Evolutionary conservation across 176 grass and related monocot genomes (phyloP).

Genomic region (Sorghum bicolor): Sorghum_bicolor_NCBIv3 NC_012879.2:5633501-5634000

Average conservation of each 20-base stretch:
- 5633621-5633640: background rate
- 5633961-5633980: too few species aligned
- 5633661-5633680: too few species aligned
- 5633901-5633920: constrained; percentile 37
- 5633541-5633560: background rate
- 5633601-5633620: background rate
- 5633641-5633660: background rate
- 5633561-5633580: background rate
- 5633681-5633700: too few species aligned
- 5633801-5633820: constrained; percentile 47
- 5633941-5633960: background rate
- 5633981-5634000: background rate
- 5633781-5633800: background rate
- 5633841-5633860: constrained; percentile 47
- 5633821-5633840: constrained; percentile 64
- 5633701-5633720: background rate
- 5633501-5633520: too few species aligned
- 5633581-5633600: background rate
- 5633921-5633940: constrained; percentile 18
- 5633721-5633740: background rate
- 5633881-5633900: constrained; percentile 1
- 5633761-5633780: background rate
- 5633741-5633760: too few species aligned
- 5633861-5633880: constrained; percentile 47
- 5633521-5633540: background rate